Conservation (phyloP, 164 flowering plant species). For the Taxillus chinensis region DNA sequence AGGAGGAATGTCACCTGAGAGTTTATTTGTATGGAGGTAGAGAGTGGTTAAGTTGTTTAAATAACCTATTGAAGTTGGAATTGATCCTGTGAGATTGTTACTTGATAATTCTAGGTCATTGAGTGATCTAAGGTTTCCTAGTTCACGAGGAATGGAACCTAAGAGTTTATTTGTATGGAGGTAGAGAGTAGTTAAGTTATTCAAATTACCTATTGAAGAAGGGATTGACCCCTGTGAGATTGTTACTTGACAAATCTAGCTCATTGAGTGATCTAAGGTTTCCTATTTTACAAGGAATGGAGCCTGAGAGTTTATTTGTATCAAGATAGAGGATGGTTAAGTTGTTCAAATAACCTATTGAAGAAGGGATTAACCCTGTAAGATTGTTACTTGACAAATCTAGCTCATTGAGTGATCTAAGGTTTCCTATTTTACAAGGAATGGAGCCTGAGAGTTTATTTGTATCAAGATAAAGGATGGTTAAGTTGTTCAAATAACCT, state of each 20-base stretch:
- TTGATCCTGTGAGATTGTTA: not conserved
- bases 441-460: not conserved
- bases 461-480: not conserved
- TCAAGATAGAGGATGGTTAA: not conserved
- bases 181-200: too few species aligned
- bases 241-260: not conserved
- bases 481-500: not conserved
- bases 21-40: too few species aligned
- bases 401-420: not conserved
- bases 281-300: not conserved
- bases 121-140: not conserved
- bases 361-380: not conserved
- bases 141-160: not conserved
- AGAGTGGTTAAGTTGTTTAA: too few species aligned
- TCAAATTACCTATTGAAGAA: not conserved
- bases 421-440: not conserved
- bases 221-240: not conserved
- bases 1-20: too few species aligned
- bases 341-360: not conserved
- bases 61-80: too few species aligned
- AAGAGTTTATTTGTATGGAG: too few species aligned
- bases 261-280: not conserved
- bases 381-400: not conserved
- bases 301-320: not conserved
- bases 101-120: not conserved